phyloP scores from a whole-genome alignment of 2,329 filamentous ascomycete species.

The Ophiosphaerella herpotricha region DNA sequence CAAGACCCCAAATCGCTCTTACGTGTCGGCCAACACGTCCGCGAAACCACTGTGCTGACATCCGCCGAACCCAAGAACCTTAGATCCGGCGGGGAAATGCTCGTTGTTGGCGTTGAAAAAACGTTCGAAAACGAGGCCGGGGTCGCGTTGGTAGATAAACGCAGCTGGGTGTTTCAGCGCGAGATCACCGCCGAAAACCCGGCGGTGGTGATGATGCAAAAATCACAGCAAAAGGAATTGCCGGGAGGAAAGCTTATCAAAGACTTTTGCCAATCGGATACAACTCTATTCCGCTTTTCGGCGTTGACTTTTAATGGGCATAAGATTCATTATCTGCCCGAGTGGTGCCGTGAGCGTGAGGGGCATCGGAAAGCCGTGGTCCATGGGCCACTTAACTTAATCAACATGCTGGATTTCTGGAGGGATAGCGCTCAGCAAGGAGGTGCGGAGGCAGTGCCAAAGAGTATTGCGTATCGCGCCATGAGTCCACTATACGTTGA shows the following conservation, averaged over 20 bases:
- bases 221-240: constrained; percentile 22
- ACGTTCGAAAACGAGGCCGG: constrained; percentile 48
- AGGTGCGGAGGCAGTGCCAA: constrained; percentile 24
- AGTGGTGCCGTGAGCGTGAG: constrained; percentile 73
- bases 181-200: constrained; percentile 44
- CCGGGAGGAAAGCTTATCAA: constrained; percentile 42
- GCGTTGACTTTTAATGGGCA: constrained; percentile 94
- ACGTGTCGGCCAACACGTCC: constrained; percentile 40
- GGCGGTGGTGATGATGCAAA: constrained; percentile 41
- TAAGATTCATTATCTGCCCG: constrained; percentile 79
- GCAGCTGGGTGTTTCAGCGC: constrained; percentile 48
- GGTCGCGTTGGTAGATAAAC: constrained; percentile 43
- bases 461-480: constrained; percentile 35
- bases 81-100: constrained; percentile 56
- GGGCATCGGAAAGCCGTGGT: constrained; percentile 77
- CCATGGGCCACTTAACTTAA: constrained; percentile 82
- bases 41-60: constrained; percentile 53
- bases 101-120: constrained; percentile 64
- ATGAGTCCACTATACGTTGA: constrained; percentile 40
- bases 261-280: constrained; percentile 67
- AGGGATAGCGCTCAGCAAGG: constrained; percentile 26
- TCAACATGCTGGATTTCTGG: constrained; percentile 44
- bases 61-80: constrained; percentile 56
- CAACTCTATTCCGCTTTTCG: constrained; percentile 86
- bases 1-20: constrained; percentile 25